Evolutionary conservation across 179 eudicot genomes (phyloP).

Genomic region (Spinacia oleracea): DNA sequence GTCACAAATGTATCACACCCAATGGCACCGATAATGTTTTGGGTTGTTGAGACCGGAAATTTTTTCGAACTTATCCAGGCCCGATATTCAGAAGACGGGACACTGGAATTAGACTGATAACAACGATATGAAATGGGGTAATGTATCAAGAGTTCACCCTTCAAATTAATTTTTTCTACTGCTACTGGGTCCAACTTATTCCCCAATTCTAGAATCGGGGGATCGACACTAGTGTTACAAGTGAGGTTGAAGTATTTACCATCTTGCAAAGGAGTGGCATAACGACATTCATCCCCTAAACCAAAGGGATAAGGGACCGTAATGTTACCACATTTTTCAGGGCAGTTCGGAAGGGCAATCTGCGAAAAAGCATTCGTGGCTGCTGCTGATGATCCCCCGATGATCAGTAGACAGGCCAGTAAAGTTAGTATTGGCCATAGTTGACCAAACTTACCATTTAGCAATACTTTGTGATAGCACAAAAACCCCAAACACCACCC

Average conservation of each 20-base stretch:
- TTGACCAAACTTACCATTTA: too few relatives aligned
- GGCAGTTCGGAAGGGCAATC: too few relatives aligned
- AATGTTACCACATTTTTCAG: slow-evolving; percentile 26
- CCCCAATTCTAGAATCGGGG: slow-evolving; percentile 14
- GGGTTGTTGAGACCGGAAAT: slow-evolving; percentile 8
- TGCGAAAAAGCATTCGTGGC: too few relatives aligned
- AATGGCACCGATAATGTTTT: slow-evolving; percentile 1
- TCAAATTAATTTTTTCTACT: neutral
- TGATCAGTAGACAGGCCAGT: too few relatives aligned
- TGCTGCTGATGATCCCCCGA: too few relatives aligned
- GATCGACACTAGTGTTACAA: slow-evolving; percentile 23
- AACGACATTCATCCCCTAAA: slow-evolving; percentile 14
- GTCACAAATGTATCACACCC: slow-evolving; percentile 14
- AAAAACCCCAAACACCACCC: too few relatives aligned
- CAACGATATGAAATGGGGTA: slow-evolving; percentile 14
- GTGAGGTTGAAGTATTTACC: too few relatives aligned
- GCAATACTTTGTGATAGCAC: too few relatives aligned
- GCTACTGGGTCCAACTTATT: neutral
- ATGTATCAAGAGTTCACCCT: neutral
- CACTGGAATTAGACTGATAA: neutral
- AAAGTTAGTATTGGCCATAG: too few relatives aligned
- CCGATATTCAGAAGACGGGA: neutral
- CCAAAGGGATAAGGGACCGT: slow-evolving; percentile 38
- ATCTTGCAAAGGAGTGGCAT: neutral
- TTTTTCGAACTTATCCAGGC: neutral